Evolutionary conservation across 1,284 basidiomycete species (phyloP), one percentile per base, ranked within the genome.

Genomic region (Marasmius fiardii): DNA sequence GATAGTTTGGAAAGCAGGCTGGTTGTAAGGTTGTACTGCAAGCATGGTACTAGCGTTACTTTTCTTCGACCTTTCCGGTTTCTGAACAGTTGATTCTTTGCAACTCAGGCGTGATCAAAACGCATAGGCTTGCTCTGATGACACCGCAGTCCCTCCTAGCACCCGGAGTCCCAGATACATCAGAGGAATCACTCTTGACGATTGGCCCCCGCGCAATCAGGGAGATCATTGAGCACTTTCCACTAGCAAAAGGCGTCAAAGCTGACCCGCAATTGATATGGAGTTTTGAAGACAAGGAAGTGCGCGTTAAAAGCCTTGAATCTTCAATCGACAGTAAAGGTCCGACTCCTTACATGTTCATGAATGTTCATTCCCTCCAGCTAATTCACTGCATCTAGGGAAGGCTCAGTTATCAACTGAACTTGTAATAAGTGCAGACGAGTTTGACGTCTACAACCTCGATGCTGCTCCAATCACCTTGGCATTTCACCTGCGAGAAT

Each of bases 181-280:
- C 70, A 0, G 74, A 78, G 43, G 81, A 87, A 67, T 88, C 86
- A n/a, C 77, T 76, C 18, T 67, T 92, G 12, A 82, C 76, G 4
- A 83, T 92, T 55, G 86, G 86, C 1, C 85, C 90, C 18, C 80
- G 79, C 60, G 78, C 82, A 4, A 68, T 92, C 47, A 84, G 78
- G 65, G 87, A 90, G 62, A 82, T 92, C 67, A 79, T 91, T n/a
- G 90, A 92, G 44, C 89, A 91, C 65, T 92, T 92, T 59, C 82
- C 87, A 0, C 70, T 79, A 20, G 71, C 80, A 7, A 83, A 79
- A 61, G 80, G 82, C 5, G 67, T 72, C 26, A 88, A 84, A 64
- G 79, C 75, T 20, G 90, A 92, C 62, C 86, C 88, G 20, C 86
- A 90, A 63, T 76, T 92, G 10, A 78, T 88, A 3, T 92, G 90